phyloP scores from a whole-genome alignment of 371 early-diverging fungal species.

The Ordospora pajunii region DNA sequence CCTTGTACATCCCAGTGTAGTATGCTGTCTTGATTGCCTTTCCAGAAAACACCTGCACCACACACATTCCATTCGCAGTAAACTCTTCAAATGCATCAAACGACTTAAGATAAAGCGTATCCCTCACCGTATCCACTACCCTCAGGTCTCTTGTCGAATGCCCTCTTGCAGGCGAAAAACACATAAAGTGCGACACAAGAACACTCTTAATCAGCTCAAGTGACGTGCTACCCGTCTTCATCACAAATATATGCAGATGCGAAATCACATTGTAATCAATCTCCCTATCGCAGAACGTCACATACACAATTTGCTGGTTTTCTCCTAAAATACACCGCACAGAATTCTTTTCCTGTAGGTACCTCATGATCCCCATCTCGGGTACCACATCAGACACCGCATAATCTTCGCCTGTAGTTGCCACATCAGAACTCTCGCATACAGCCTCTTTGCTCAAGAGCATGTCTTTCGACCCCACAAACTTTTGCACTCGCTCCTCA shows the following conservation, averaged over 20 bases:
- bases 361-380: not conserved
- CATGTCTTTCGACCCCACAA: not conserved
- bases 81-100: constrained; percentile 4
- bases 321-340: not conserved
- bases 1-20: constrained; percentile 21
- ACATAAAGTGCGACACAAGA: constrained; percentile 8
- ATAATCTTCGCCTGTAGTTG: not conserved
- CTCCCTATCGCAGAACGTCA: not conserved
- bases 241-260: constrained; percentile 19
- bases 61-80: constrained; percentile 31
- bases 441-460: constrained; percentile 1
- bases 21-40: constrained; percentile 19
- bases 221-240: not conserved
- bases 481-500: not conserved
- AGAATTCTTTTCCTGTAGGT: not conserved
- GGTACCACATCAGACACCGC: not conserved
- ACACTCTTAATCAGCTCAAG: constrained; percentile 21
- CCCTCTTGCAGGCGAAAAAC: not conserved
- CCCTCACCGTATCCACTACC: constrained; percentile 22
- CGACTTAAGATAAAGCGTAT: not conserved
- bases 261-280: constrained; percentile 23
- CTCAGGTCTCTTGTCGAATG: not conserved
- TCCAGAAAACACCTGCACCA: constrained; percentile 13
- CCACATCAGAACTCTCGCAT: not conserved
- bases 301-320: constrained; percentile 17